phyloP scores from a whole-genome alignment of 2,329 filamentous ascomycete genomes.

The Cordyceps javanica region DNA sequence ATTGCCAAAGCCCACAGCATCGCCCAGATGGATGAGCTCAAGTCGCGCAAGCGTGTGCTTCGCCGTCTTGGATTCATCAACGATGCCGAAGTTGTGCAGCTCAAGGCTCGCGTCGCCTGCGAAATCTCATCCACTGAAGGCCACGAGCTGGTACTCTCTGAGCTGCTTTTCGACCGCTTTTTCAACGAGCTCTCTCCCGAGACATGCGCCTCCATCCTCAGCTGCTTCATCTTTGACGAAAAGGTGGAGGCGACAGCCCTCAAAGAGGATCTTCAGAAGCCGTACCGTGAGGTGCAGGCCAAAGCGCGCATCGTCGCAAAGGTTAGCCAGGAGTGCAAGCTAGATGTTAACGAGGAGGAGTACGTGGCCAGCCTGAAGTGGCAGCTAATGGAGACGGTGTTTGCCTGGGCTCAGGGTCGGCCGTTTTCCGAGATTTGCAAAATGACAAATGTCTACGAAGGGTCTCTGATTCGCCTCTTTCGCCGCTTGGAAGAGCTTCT shows the following conservation, averaged over 20 bases:
- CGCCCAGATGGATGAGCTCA: slow-evolving; percentile 90
- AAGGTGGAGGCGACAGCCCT: slow-evolving; percentile 75
- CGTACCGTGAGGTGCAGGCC: slow-evolving; percentile 76
- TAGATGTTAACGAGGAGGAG: slow-evolving; percentile 90
- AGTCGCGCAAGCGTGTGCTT: slow-evolving; percentile 90
- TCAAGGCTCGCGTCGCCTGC: slow-evolving; percentile 95
- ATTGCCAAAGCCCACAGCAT: slow-evolving; percentile 82
- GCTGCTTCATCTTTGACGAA: slow-evolving; percentile 96
- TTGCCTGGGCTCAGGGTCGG: slow-evolving; percentile 82
- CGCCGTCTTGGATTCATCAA: slow-evolving; percentile 94
- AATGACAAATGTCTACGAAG: slow-evolving; percentile 99
- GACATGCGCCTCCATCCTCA: slow-evolving; percentile 77
- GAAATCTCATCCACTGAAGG: slow-evolving; percentile 90
- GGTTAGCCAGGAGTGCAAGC: slow-evolving; percentile 89
- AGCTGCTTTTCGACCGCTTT: slow-evolving; percentile 93
- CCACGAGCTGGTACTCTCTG: slow-evolving; percentile 87
- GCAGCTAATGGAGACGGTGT: slow-evolving; percentile 95
- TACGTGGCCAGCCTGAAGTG: slow-evolving; percentile 86
- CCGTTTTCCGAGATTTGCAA: slow-evolving; percentile 94
- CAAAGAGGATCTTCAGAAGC: slow-evolving; percentile 79
- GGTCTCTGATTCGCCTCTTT: slow-evolving; percentile 92
- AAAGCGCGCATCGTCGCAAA: slow-evolving; percentile 88
- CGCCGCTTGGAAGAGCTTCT: slow-evolving; percentile 89
- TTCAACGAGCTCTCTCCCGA: slow-evolving; percentile 94
- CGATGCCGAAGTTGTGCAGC: slow-evolving; percentile 87